Evolutionary conservation across 2,329 filamentous ascomycete species (phyloP), one percentile per base, ranked within the genome.

Genomic region (Phialocephala subalpina): DNA sequence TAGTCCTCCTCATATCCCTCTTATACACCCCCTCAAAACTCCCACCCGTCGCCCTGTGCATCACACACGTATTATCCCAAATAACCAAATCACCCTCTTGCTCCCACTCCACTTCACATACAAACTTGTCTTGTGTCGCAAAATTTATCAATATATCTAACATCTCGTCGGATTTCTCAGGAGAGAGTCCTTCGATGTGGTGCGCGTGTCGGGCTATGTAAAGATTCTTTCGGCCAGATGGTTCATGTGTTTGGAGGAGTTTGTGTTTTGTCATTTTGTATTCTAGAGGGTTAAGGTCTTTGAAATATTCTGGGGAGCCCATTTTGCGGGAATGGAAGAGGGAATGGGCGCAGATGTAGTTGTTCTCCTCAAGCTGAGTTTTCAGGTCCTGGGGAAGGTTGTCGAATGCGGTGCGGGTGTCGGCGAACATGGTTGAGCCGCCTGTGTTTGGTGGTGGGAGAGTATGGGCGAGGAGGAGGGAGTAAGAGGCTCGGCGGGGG

Each of bases 11-110:
- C 81, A 89, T 80, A 73, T 89, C 86, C 45, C 85, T 77, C 65
- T 73, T 77, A 71, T 80, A 83, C 70, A 79, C 82, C 0, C 82
- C 82, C 67, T 80, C 80, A 66, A 84, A 87, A 0, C 73, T 73
- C 0, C 85, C 85, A 0, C 78, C 77, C 1, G 79, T 81, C 0
- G 84, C 83, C 6, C 85, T 76, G 74, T 89, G 86, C 79, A 88
- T 80, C 18, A 84, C 82, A 58, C 80, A 82, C 0, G 83, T 83
- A 72, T 89, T 89, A 70, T 89, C 86, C 86, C 87, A 89, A 20
- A 86, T 79, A 18, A 88, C 73, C 63, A 88, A 56, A 71, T 88
- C 86, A 0, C 83, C 81, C 0, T 76, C 71, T 8, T 81, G 72
- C 33, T 81, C 68, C 86, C 85, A 89, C 47, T 78, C 73, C 3